These are phyloP conservation scores for Phanerochaete sordida DNA, from an alignment of 768 basidiomycete genomes.

Conservation along the genomic window DNA sequence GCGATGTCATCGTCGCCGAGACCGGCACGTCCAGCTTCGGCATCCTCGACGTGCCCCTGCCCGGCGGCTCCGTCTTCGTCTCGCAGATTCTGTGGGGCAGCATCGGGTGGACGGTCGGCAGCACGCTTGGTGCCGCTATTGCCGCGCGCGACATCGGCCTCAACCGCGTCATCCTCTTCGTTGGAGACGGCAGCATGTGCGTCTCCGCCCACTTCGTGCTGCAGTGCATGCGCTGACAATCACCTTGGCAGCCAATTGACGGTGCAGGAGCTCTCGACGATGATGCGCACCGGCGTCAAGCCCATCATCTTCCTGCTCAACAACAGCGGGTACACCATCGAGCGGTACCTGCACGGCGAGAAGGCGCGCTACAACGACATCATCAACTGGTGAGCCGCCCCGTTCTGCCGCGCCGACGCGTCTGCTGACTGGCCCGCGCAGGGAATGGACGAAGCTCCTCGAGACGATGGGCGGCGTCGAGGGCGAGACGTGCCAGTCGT, in stretches of 20 bases:
- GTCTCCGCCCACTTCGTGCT: slow-evolving; percentile 21
- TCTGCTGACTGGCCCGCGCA: slow-evolving; percentile 11
- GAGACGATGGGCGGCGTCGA: slow-evolving; percentile 53
- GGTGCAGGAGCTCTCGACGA: slow-evolving; percentile 81
- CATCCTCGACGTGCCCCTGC: slow-evolving; percentile 75
- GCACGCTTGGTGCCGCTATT: slow-evolving; percentile 73
- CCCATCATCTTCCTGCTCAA: slow-evolving; percentile 86
- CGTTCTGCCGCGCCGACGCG: not conserved
- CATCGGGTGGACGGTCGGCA: slow-evolving; percentile 88
- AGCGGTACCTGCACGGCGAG: slow-evolving; percentile 71
- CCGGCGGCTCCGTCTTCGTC: slow-evolving; percentile 60
- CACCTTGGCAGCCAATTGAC: slow-evolving; percentile 57
- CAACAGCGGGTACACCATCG: slow-evolving; percentile 85
- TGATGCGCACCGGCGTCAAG: slow-evolving; percentile 67
- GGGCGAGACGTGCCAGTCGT: slow-evolving; percentile 51
- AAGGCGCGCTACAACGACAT: slow-evolving; percentile 84
- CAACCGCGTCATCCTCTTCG: slow-evolving; percentile 75
- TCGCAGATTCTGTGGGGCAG: slow-evolving; percentile 88
- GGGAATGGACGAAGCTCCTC: slow-evolving; percentile 68
- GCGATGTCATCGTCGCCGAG: slow-evolving; percentile 83
- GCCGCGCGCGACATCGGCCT: slow-evolving; percentile 65
- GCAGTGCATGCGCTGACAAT: slow-evolving; percentile 7
- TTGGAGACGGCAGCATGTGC: slow-evolving; percentile 81
- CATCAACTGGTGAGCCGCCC: slow-evolving; percentile 50
- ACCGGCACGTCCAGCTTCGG: slow-evolving; percentile 90